Base-by-base conservation (phyloP, 2,329 filamentous ascomycete species). In the Diaporthe sp. region DNA sequence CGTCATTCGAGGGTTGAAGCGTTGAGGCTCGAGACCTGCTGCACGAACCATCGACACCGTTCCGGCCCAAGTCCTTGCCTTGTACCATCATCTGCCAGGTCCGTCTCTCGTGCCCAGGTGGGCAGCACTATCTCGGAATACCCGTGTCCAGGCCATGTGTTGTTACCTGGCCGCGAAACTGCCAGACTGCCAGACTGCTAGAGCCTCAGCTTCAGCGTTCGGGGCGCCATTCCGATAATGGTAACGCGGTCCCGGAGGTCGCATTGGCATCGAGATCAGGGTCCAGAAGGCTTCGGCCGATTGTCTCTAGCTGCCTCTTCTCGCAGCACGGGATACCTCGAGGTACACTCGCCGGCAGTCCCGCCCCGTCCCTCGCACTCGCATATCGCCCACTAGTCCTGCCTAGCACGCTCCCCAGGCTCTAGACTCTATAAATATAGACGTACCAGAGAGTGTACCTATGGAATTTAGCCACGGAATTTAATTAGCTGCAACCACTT, bases 181-280 rank as follows among this genome's bases (percentile, higher is more conserved):
- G 51, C 53, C 49, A 42, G 2, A 37, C 31, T 57, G 37, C 31
- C 39, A 9, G 34, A 34, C 34, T 34, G 34, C 34, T 34, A 51
- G 61, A 67, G 42, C 61, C 42, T 67, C 42, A 51, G 44, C 67
- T 39, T 39, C 62, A 25, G 19, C 28, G 10, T n/a, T 37, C 44
- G 62, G 62, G 19, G 31, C 62, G 37, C 49, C 55, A 71, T 6
- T 71, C 49, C 53, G 15, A 6, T 15, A 37, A 31, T 15, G 55
- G 68, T 39, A 60, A 46, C 70, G 70, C 55, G 53, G 55, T 22
- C 61, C 42, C 53, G 42, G 15, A 60, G 19, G 61, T 42, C 17
- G 25, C 25, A 73, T 34, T 42, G 53, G 42, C 71, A 73, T 73
- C 74, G 71, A 73, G 74, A 73, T 76, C 74, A 70, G 71, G 71